These are phyloP conservation scores for Aspergillus alliaceus DNA, from an alignment of 2,329 filamentous ascomycete species.

Conservation along the genomic window DNA sequence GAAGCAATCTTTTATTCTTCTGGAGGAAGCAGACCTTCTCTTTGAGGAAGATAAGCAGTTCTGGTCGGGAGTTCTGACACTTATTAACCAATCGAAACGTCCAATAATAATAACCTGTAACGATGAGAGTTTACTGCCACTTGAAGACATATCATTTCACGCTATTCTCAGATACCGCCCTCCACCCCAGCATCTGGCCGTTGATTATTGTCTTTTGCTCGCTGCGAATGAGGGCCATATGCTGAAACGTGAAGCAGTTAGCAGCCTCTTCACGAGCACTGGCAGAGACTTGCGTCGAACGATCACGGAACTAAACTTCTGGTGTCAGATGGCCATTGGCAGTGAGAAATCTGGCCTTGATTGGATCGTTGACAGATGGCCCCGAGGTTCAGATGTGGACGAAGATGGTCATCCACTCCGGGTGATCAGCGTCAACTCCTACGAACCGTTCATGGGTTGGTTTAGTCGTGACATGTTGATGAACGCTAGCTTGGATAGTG, in stretches of 20 bases:
- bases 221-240: constrained; percentile 89
- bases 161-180: constrained; percentile 76
- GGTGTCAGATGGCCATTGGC: constrained; percentile 94
- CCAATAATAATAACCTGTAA: constrained; percentile 96
- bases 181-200: constrained; percentile 66
- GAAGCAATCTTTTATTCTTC: constrained; percentile 89
- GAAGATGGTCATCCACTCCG: constrained; percentile 67
- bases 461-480: constrained; percentile 61
- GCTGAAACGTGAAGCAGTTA: constrained; percentile 65
- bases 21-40: constrained; percentile 91
- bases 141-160: constrained; percentile 73
- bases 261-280: constrained; percentile 68
- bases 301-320: constrained; percentile 84
- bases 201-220: constrained; percentile 78
- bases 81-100: constrained; percentile 82
- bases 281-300: constrained; percentile 74
- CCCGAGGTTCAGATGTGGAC: constrained; percentile 68
- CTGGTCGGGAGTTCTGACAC: constrained; percentile 75
- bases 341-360: constrained; percentile 84
- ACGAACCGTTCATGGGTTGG: constrained; percentile 74
- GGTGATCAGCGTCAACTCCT: constrained; percentile 79
- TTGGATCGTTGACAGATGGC: constrained; percentile 83
- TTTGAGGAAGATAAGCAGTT: constrained; percentile 97
- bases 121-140: constrained; percentile 77
- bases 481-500: constrained; percentile 44